Conservation (phyloP, 805 yeast genomes). For the Hanseniaspora guilliermondii region DNA sequence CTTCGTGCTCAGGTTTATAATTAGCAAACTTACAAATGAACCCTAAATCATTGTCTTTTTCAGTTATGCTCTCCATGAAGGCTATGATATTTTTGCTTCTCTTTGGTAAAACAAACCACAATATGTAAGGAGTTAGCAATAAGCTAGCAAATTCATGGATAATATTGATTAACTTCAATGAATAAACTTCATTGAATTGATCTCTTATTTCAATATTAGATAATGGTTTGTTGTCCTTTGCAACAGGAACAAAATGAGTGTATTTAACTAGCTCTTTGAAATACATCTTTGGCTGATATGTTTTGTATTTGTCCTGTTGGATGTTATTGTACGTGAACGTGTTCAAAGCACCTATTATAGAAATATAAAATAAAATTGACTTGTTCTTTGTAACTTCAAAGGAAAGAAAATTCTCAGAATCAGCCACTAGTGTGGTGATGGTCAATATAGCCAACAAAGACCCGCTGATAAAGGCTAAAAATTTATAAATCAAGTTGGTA, state of each 20-base stretch:
- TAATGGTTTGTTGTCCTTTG: constrained; percentile 63
- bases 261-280: constrained; percentile 65
- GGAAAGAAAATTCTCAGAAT: constrained; percentile 81
- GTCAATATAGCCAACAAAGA: constrained; percentile 83
- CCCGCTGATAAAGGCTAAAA: constrained; percentile 66
- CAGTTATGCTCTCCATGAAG: constrained; percentile 78
- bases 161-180: constrained; percentile 57
- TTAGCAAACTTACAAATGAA: constrained; percentile 89
- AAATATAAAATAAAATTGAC: constrained; percentile 76
- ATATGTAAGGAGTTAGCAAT: constrained; percentile 73
- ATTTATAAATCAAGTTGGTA: constrained; percentile 42
- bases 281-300: constrained; percentile 91
- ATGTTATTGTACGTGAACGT: constrained; percentile 57
- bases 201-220: constrained; percentile 75
- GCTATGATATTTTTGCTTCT: constrained; percentile 69
- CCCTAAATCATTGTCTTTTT: constrained; percentile 89
- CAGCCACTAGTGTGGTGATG: constrained; percentile 51
- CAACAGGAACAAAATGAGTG: constrained; percentile 74
- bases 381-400: constrained; percentile 75
- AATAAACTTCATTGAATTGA: constrained; percentile 70
- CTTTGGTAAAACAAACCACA: constrained; percentile 71
- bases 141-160: constrained; percentile 71
- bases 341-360: constrained; percentile 77
- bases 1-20: constrained; percentile 40
- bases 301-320: constrained; percentile 51